These are phyloP conservation scores for Chlamydomonas sp. DNA, from an alignment of 139 green algal genomes.

Conservation along the genomic window DNA sequence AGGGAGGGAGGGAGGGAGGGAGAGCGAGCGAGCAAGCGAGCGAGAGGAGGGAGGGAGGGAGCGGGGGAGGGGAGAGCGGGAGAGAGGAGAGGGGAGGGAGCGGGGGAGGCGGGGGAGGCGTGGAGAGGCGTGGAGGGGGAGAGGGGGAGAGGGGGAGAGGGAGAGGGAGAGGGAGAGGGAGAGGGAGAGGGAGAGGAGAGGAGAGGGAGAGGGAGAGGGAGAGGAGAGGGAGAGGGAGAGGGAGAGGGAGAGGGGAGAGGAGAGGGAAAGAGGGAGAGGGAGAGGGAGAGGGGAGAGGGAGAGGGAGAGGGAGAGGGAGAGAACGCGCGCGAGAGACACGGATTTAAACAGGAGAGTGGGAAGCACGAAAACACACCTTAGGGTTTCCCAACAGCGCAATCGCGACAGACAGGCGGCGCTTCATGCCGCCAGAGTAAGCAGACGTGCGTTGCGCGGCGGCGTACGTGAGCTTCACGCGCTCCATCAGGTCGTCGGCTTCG, in stretches of 20 bases:
- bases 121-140: no score
- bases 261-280: no score
- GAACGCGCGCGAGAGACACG: no score
- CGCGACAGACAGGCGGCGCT: constrained; percentile 73
- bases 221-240: background rate
- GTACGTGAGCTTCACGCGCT: constrained; percentile 58
- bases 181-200: background rate
- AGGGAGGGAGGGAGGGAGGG: no score
- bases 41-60: background rate
- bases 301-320: no score
- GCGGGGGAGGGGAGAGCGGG: no score
- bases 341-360: no score
- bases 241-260: background rate
- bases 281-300: no score
- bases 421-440: constrained; percentile 78
- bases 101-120: no score
- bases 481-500: constrained; percentile 38
- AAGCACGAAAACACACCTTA: no score
- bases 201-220: background rate
- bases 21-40: no score
- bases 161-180: background rate
- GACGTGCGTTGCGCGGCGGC: constrained; percentile 33
- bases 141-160: background rate
- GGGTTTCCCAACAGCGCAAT: constrained; percentile 87
- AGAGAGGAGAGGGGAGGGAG: no score